phyloP scores from a whole-genome alignment of 75 land plant genomes.

The Pinus albicaulis region DNA sequence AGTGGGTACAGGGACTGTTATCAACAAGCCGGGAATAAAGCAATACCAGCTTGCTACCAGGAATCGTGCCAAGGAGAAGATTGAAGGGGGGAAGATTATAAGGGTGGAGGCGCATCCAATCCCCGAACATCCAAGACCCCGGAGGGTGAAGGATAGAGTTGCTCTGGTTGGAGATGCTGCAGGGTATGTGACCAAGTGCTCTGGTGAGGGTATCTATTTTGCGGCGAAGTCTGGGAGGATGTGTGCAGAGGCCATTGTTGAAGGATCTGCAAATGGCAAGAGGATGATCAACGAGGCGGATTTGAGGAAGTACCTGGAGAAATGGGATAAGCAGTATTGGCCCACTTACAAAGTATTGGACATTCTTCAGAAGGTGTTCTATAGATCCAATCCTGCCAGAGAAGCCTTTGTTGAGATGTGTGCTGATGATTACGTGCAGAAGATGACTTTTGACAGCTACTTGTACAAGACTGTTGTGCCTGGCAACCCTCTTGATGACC shows the following conservation, averaged over 20 bases:
- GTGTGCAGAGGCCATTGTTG: slow-evolving; percentile 93
- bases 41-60: slow-evolving; percentile 72
- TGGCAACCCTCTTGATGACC: slow-evolving; percentile 90
- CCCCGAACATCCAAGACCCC: slow-evolving; percentile 90
- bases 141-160: slow-evolving; percentile 66
- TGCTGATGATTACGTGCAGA: slow-evolving; percentile 97
- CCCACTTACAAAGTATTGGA: slow-evolving; percentile 96
- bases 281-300: slow-evolving; percentile 69
- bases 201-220: slow-evolving; percentile 96
- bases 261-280: slow-evolving; percentile 72
- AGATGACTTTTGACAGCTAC: slow-evolving; percentile 98
- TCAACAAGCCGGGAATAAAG: slow-evolving; percentile 85
- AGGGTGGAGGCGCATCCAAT: slow-evolving; percentile 97
- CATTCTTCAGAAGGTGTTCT: slow-evolving; percentile 94
- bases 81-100: slow-evolving; percentile 72
- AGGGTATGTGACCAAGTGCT: slow-evolving; percentile 95
- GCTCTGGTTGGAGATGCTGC: slow-evolving; percentile 97
- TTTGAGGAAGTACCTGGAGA: slow-evolving; percentile 71
- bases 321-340: slow-evolving; percentile 93
- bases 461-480: slow-evolving; percentile 94
- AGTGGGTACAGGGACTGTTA: slow-evolving; percentile 96
- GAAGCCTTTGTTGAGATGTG: slow-evolving; percentile 99
- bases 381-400: slow-evolving; percentile 89
- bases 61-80: slow-evolving; percentile 72
- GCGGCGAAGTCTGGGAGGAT: slow-evolving; percentile 95